Evolutionary conservation across 2,329 filamentous ascomycete species (phyloP), one percentile per base, ranked within the genome.

Genomic region (Scleromitrula shiraiana): DNA sequence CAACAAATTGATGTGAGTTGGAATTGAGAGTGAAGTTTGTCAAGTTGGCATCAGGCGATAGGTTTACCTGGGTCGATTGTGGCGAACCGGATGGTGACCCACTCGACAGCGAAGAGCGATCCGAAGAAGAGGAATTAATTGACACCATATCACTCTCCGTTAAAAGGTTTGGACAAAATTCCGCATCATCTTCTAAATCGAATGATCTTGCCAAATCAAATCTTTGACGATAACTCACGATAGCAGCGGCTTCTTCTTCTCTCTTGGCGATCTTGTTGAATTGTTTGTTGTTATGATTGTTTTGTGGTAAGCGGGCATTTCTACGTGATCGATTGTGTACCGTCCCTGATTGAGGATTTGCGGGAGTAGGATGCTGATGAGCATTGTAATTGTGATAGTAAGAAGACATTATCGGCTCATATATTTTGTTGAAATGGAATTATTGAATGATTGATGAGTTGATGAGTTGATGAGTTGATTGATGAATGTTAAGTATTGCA

Each of bases 161-260:
- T 72, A 97, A 74, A 59, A 97, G 78, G 65, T 84, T 82, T 54
- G 91, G 91, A 70, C 90, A 96, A 69, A 97, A 97, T 68, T 95
- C 85, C 70, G 95, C 77, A 66, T 97, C 91, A 65, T 97, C 91
- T 63, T 96, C 91, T 53, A 97, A 77, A 60, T 97, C 91, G 63
- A 97, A 97, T 8, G 90, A 95, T 51, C 89, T 82, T 51, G 87
- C 88, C 55, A 88, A 86, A 71, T 97, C 90, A 59, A 95, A 95
- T 64, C 89, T 83, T 58, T 80, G 80, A 59, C 91, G 85, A 72
- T 95, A 96, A 54, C 82, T 80, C 52, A 78, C 77, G 51, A 94
- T 74, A 42, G 82, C 78, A 17, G 81, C 80, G n/a, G 83, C 76
- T 67, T 95, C 89, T 67, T 95, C 89, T 68, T 94, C 90, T 70